phyloP scores from a whole-genome alignment of 2,329 filamentous ascomycete species.

The Sporothrix brasiliensis region DNA sequence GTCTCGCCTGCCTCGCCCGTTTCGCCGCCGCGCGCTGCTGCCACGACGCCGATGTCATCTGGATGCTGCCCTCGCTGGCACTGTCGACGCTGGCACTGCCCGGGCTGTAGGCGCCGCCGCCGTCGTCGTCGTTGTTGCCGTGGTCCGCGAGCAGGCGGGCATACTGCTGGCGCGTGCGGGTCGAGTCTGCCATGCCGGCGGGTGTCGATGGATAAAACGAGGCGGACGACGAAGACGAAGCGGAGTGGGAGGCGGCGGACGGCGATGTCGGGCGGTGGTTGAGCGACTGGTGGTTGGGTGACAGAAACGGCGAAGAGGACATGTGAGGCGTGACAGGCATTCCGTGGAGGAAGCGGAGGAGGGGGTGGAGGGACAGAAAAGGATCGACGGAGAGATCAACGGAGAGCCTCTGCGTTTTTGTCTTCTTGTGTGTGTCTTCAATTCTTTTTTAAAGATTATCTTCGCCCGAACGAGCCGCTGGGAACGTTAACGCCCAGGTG shows the following conservation, averaged over 20 bases:
- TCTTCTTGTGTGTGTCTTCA: neutral
- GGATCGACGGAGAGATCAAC: neutral
- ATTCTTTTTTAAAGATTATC: neutral
- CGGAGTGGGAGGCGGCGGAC: neutral
- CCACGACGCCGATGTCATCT: neutral
- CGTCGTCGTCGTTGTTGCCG: conserved; percentile 9
- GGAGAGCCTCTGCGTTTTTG: too few species aligned
- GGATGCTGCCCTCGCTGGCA: conserved; percentile 29
- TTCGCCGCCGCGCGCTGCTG: too few species aligned
- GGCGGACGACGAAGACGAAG: neutral
- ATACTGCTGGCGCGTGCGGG: conserved; percentile 16
- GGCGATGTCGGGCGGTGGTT: neutral
- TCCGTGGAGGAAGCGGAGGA: neutral
- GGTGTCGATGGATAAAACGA: neutral
- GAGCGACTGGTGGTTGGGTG: neutral
- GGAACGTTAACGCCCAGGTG: neutral
- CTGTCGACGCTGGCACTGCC: neutral
- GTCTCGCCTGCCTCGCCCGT: neutral
- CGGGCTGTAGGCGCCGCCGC: conserved; percentile 7
- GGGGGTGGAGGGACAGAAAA: neutral
- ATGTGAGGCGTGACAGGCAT: neutral
- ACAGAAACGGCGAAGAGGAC: neutral
- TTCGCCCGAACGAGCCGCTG: neutral
- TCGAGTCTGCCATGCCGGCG: neutral
- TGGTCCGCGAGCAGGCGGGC: conserved; percentile 18